Evolutionary conservation across 305 asterid species (phyloP).

Genomic region (Fraxinus latifolia): DNA sequence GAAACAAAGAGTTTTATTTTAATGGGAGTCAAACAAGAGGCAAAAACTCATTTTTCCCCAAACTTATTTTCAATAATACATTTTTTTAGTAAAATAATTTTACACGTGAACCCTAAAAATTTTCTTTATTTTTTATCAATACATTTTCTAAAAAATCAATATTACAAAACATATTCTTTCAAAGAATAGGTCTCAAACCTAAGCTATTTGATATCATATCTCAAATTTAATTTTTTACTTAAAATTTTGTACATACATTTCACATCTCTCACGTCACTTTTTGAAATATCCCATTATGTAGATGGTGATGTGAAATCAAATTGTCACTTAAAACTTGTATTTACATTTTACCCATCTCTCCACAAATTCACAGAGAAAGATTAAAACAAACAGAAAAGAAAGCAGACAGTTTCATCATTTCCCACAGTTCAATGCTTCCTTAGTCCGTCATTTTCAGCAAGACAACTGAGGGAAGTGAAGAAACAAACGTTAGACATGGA

Average conservation of each 20-base stretch:
- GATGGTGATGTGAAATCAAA: neutral
- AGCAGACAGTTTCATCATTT: neutral
- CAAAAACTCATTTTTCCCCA: no score
- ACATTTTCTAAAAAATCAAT: no score
- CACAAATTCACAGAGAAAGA: neutral
- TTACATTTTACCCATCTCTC: neutral
- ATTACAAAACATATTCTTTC: no score
- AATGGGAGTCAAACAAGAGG: no score
- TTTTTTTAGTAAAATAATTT: no score
- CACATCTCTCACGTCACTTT: neutral
- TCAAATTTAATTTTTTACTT: no score
- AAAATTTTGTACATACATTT: neutral
- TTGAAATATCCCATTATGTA: neutral
- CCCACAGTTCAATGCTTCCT: neutral
- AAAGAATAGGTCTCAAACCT: no score
- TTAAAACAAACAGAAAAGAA: neutral
- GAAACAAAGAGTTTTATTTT: no score
- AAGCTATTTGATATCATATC: neutral
- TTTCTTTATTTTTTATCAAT: no score
- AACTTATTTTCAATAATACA: no score
- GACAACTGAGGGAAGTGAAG: neutral
- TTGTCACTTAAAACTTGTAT: neutral
- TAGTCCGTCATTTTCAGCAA: neutral
- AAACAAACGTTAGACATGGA: neutral
- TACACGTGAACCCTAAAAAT: no score